Evolutionary conservation across 805 yeast species (phyloP).

Genomic region (Cyberlindnera bimundalis): DNA sequence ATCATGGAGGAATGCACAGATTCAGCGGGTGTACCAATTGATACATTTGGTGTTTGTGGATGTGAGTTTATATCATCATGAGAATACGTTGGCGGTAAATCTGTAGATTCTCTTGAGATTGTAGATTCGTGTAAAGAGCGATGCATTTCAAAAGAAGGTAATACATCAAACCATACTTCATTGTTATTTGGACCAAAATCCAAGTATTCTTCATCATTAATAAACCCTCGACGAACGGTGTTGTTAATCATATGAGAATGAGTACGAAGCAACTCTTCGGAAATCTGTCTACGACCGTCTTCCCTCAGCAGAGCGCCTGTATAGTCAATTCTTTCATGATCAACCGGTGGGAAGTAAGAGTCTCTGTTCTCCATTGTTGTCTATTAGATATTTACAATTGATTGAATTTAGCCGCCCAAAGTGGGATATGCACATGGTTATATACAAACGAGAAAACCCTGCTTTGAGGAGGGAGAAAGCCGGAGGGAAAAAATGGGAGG

Average conservation of each 20-base stretch:
- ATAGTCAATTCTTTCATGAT: slow-evolving; percentile 17
- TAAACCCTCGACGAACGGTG: slow-evolving; percentile 13
- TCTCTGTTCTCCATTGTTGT: neutral
- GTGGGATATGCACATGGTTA: too few species aligned
- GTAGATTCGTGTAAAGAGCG: slow-evolving; percentile 42
- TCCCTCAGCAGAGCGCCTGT: slow-evolving; percentile 15
- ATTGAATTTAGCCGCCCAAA: too few species aligned
- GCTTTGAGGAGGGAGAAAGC: too few species aligned
- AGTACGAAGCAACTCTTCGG: slow-evolving; percentile 9
- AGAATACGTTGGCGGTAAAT: slow-evolving; percentile 35
- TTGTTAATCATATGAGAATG: neutral
- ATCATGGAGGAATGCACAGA: too few species aligned
- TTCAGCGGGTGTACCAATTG: too few species aligned
- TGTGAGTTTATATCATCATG: slow-evolving; percentile 5
- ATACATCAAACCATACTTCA: slow-evolving; percentile 41
- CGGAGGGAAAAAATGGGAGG: too few species aligned
- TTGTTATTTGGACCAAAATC: slow-evolving; percentile 7
- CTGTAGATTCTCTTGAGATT: slow-evolving; percentile 34
- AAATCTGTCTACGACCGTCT: slow-evolving; percentile 6
- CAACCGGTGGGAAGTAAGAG: slow-evolving; percentile 1
- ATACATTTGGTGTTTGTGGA: too few species aligned
- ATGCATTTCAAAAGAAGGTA: slow-evolving; percentile 71
- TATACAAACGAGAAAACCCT: too few species aligned
- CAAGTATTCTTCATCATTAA: slow-evolving; percentile 11
- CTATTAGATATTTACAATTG: too few species aligned